A percentile compares a stretch with the other conserved stretches of the same genome.
phyloP scores from a whole-genome alignment of 2,329 filamentous ascomycete genomes.

The Paraphoma sp. region DNA sequence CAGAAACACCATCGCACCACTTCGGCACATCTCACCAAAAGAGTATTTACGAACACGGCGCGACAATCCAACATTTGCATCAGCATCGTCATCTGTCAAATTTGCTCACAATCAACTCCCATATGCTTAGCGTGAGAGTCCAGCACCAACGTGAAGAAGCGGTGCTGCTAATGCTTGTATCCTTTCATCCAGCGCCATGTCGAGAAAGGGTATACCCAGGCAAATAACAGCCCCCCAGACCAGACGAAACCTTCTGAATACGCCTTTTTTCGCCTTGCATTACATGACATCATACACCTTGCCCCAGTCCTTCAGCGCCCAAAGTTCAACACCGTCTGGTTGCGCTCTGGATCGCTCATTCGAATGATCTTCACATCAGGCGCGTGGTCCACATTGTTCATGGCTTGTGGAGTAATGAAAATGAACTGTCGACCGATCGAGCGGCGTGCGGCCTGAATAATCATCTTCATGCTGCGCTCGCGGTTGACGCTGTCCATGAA shows the following conservation, averaged over 20 bases:
- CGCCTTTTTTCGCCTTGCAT: too few relatives aligned
- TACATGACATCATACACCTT: not conserved
- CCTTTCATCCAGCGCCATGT: conserved; percentile 11
- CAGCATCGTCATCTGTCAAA: not conserved
- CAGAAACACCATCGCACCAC: conserved; percentile 12
- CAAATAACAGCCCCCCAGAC: not conserved
- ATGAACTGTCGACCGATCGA: conserved; percentile 94
- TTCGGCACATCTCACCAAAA: not conserved
- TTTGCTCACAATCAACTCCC: too few relatives aligned
- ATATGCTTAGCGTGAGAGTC: too few relatives aligned
- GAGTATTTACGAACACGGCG: too few relatives aligned
- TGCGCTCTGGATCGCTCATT: conserved; percentile 62
- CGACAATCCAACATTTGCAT: too few relatives aligned
- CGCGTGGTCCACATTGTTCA: conserved; percentile 54
- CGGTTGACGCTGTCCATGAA: conserved; percentile 99
- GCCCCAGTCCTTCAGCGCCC: conserved; percentile 5
- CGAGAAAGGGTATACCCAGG: conserved; percentile 26
- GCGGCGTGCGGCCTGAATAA: conserved; percentile 83
- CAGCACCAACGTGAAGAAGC: too few relatives aligned
- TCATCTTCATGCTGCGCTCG: conserved; percentile 90
- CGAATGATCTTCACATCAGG: conserved; percentile 82
- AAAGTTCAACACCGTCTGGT: conserved; percentile 54
- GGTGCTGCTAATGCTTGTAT: not conserved
- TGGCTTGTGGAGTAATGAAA: conserved; percentile 91
- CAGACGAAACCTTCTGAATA: not conserved